phyloP scores from a whole-genome alignment of 2,329 filamentous ascomycete genomes.

The Knoxdaviesia capensis region DNA sequence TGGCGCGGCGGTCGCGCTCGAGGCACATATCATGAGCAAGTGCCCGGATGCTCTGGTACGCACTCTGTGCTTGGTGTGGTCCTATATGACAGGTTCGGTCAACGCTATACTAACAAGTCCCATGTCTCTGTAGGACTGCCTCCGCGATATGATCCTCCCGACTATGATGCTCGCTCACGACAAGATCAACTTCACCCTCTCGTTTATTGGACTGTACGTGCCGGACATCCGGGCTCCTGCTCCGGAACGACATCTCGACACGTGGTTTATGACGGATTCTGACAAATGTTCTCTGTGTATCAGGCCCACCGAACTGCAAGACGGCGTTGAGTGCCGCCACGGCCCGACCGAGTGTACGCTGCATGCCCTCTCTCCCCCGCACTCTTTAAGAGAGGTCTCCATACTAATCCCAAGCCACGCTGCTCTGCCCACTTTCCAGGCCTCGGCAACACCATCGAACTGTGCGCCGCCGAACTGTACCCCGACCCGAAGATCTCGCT shows the following conservation, averaged over 20 bases:
- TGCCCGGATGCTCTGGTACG: conserved; percentile 66
- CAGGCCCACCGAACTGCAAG: conserved; percentile 46
- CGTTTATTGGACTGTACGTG: conserved; percentile 63
- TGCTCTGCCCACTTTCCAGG: conserved; percentile 14
- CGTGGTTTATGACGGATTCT: too few species aligned
- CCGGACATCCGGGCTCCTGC: background rate
- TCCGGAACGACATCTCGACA: conserved; percentile 1
- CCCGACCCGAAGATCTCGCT: conserved; percentile 73
- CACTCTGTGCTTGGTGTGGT: background rate
- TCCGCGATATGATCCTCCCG: conserved; percentile 63
- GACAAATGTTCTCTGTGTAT: background rate
- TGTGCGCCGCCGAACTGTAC: conserved; percentile 71
- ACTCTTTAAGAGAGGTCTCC: background rate
- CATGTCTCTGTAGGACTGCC: conserved; percentile 38
- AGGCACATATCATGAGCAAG: conserved; percentile 95
- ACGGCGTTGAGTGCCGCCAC: conserved; percentile 75
- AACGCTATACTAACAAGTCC: background rate
- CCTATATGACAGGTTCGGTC: background rate
- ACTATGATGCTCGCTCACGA: conserved; percentile 64
- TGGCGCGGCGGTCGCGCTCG: conserved; percentile 58
- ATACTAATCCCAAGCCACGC: background rate
- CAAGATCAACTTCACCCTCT: conserved; percentile 80
- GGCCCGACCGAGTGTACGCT: conserved; percentile 57
- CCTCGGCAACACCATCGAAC: conserved; percentile 82
- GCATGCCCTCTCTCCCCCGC: background rate